Conservation (phyloP, 805 yeast species). For the Lipomyces sp. region DNA sequence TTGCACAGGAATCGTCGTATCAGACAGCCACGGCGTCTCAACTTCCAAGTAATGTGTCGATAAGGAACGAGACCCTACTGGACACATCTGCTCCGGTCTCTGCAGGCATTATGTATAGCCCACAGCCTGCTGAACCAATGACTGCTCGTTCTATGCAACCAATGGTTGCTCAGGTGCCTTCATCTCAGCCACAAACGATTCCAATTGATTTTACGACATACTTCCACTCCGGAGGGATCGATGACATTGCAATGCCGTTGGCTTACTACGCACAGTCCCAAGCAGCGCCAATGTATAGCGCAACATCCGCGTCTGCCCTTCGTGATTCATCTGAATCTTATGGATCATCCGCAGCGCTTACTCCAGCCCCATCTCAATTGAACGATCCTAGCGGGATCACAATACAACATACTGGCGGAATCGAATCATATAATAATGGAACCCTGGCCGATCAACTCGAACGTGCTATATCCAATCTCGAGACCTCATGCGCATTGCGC, state of each 20-base stretch:
- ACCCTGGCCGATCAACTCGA: conserved; percentile 9
- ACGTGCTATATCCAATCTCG: conserved; percentile 1
- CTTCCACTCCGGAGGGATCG: conserved; percentile 29
- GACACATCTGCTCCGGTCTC: neutral
- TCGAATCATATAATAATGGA: neutral
- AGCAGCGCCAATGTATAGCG: neutral
- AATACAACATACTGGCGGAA: neutral
- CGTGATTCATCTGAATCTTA: neutral
- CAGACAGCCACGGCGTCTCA: neutral
- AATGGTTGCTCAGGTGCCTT: neutral
- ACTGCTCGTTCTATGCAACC: neutral
- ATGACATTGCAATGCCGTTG: neutral
- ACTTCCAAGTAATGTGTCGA: neutral
- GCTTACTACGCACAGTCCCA: neutral
- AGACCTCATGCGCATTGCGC: neutral
- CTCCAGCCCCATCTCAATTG: conserved; percentile 3
- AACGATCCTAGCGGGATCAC: neutral
- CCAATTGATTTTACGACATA: conserved; percentile 32
- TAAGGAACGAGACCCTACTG: no score
- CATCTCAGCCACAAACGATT: neutral
- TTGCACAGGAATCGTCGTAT: neutral
- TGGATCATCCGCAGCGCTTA: neutral
- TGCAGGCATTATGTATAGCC: neutral
- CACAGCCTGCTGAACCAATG: neutral
- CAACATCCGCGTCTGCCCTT: neutral